These are phyloP conservation scores for Moesziomyces parantarcticus DNA, from an alignment of 1,284 basidiomycete species.

Conservation along the genomic window DNA sequence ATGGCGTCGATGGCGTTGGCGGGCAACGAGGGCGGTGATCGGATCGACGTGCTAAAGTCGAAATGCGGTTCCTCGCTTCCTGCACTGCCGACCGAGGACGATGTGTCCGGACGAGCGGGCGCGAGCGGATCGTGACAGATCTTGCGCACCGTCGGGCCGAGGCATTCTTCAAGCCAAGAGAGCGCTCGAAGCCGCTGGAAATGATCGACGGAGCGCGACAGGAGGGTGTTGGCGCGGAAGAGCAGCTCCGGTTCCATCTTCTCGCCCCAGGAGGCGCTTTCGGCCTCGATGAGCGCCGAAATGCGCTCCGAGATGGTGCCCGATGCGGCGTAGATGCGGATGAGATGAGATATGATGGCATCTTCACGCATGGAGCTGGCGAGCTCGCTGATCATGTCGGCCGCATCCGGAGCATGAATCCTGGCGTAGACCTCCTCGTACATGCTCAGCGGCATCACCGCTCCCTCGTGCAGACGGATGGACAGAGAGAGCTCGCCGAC, in stretches of 20 bases:
- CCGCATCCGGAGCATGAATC: conserved; percentile 34
- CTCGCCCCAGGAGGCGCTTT: conserved; percentile 45
- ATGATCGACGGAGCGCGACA: conserved; percentile 57
- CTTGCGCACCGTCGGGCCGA: conserved; percentile 50
- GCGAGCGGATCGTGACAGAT: conserved; percentile 45
- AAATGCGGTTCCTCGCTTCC: conserved; percentile 14
- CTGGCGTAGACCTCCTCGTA: conserved; percentile 44
- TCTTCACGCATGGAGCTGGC: conserved; percentile 51
- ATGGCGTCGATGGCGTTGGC: conserved; percentile 25
- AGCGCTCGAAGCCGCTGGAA: conserved; percentile 52
- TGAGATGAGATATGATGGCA: conserved; percentile 46
- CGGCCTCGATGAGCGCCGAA: conserved; percentile 40
- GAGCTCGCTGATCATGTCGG: conserved; percentile 35
- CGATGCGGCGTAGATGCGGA: conserved; percentile 51
- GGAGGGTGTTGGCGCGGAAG: conserved; percentile 59
- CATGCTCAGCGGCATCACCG: conserved; percentile 49
- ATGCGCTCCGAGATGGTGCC: conserved; percentile 54
- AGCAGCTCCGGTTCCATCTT: conserved; percentile 53
- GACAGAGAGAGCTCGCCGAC: conserved; percentile 56
- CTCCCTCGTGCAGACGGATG: conserved; percentile 47
- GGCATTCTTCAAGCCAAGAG: conserved; percentile 55
- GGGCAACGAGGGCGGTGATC: conserved; percentile 22
- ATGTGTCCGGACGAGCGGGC: conserved; percentile 22
- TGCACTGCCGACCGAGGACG: conserved; percentile 6
- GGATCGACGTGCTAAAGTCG: conserved; percentile 29